A percentile compares a stretch with the other conserved stretches of the same genome.
Evolutionary conservation across 805 yeast genomes (phyloP).

Genomic region (Lachancea sp.): DNA sequence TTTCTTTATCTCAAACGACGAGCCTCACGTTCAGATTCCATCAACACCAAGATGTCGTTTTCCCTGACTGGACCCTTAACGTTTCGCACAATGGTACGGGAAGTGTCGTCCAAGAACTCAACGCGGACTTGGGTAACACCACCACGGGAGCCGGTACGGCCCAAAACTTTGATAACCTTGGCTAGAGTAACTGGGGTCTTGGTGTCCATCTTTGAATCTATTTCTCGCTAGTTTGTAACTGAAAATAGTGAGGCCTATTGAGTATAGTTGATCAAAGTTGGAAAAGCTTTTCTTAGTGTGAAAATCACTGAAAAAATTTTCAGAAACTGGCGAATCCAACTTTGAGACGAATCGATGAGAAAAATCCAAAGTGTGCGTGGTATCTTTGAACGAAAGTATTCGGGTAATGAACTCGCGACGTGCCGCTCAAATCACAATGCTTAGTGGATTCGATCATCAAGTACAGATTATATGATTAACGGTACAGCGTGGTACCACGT

Average conservation of each 20-base stretch:
- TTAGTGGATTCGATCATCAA: too few relatives aligned
- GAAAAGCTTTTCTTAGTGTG: background rate
- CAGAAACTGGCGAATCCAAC: slow-evolving; percentile 1
- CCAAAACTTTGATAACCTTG: slow-evolving; percentile 98
- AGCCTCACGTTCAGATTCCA: slow-evolving; percentile 99
- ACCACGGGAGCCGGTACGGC: slow-evolving; percentile 99
- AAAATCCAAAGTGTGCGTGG: slow-evolving; percentile 11
- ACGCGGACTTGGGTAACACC: slow-evolving; percentile 99
- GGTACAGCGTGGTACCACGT: too few relatives aligned
- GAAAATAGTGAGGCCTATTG: background rate
- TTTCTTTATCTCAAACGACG: slow-evolving; percentile 72
- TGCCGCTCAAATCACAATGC: too few relatives aligned
- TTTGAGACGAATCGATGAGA: background rate
- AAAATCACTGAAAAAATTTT: slow-evolving; percentile 8
- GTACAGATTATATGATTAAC: too few relatives aligned
- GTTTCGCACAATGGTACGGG: slow-evolving; percentile 95
- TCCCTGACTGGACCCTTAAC: slow-evolving; percentile 98
- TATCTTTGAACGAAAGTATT: background rate
- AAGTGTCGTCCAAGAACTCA: slow-evolving; percentile 90
- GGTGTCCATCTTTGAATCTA: slow-evolving; percentile 30
- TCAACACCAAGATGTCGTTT: slow-evolving; percentile 96
- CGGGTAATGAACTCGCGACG: slow-evolving; percentile 9
- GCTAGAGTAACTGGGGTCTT: slow-evolving; percentile 97
- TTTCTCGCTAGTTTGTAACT: slow-evolving; percentile 5
- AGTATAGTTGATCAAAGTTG: background rate